A percentile compares a stretch with the other conserved stretches of the same genome.
Conservation (phyloP, 768 basidiomycete genomes). For the Brasilioporus rufonigricans region DNA sequence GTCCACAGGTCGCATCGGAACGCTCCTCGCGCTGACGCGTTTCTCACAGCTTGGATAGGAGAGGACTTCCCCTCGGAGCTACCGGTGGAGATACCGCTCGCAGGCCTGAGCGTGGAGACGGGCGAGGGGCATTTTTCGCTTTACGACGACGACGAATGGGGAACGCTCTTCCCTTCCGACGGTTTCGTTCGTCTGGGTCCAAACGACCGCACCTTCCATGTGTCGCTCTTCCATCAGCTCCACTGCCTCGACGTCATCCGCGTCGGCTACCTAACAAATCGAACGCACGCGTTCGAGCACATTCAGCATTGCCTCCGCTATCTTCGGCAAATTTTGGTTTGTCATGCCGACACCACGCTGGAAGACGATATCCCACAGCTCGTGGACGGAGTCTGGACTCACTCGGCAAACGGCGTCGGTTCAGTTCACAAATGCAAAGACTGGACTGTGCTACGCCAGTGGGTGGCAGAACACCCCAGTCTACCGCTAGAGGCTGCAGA, state of each 20-base stretch:
- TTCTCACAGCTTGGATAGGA: slow-evolving; percentile 25
- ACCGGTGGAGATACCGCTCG: slow-evolving; percentile 28
- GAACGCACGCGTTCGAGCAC: slow-evolving; percentile 28
- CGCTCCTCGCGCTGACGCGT: background rate
- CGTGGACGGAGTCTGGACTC: slow-evolving; percentile 23
- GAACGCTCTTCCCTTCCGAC: slow-evolving; percentile 31
- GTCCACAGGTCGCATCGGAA: background rate
- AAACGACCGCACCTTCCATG: slow-evolving; percentile 32
- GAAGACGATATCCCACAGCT: slow-evolving; percentile 33
- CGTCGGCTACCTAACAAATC: slow-evolving; percentile 24
- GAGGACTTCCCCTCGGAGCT: slow-evolving; percentile 33
- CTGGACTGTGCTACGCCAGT: slow-evolving; percentile 31
- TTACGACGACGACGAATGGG: slow-evolving; percentile 37
- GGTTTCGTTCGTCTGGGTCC: slow-evolving; percentile 36
- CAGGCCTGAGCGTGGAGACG: slow-evolving; percentile 26
- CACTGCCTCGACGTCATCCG: slow-evolving; percentile 45
- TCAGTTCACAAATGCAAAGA: slow-evolving; percentile 33
- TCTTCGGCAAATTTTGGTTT: slow-evolving; percentile 37
- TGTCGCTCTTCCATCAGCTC: slow-evolving; percentile 46
- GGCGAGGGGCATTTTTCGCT: slow-evolving; percentile 30
- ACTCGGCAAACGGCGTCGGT: slow-evolving; percentile 30
- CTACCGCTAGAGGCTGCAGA: slow-evolving; percentile 20
- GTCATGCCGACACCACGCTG: slow-evolving; percentile 38
- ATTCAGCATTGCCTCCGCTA: slow-evolving; percentile 40
- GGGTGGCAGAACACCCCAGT: slow-evolving; percentile 29